Conservation (phyloP, 2,329 filamentous ascomycete genomes). For the Microsporum canis region DNA sequence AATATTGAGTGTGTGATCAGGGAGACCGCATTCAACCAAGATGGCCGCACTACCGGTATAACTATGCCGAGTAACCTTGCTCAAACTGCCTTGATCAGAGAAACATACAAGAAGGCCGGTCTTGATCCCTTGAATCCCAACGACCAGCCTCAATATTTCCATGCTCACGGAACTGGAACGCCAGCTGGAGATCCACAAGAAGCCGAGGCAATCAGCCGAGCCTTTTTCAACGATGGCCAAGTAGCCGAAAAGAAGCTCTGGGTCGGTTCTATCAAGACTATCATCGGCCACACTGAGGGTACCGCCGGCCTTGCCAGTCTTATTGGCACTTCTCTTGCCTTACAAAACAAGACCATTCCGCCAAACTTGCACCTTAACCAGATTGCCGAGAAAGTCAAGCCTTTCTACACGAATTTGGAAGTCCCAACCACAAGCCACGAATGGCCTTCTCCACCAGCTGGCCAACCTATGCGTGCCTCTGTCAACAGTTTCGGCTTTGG, state of each 20-base stretch:
- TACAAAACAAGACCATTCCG: constrained; percentile 21
- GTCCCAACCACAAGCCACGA: constrained; percentile 14
- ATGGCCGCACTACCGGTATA: constrained; percentile 20
- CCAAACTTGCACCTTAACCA: constrained; percentile 17
- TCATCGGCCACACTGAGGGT: constrained; percentile 21
- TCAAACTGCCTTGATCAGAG: constrained; percentile 23
- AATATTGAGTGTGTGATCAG: constrained; percentile 27
- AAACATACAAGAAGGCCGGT: constrained; percentile 22
- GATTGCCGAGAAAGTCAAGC: neutral
- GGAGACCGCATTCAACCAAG: constrained; percentile 20
- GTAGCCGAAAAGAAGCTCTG: constrained; percentile 7
- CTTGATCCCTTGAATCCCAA: constrained; percentile 10
- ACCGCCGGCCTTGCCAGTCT: constrained; percentile 21
- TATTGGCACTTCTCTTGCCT: constrained; percentile 19
- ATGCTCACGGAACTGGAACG: constrained; percentile 28
- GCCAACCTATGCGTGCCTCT: constrained; percentile 19
- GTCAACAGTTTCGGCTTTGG: constrained; percentile 28
- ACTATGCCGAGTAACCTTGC: constrained; percentile 15
- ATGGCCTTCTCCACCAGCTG: constrained; percentile 20
- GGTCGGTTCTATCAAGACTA: constrained; percentile 21
- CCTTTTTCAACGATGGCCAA: constrained; percentile 8
- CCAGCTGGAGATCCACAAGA: constrained; percentile 21
- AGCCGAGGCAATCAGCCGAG: constrained; percentile 12
- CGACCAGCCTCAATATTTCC: neutral
- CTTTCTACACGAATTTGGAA: constrained; percentile 21